Evolutionary conservation across 2,329 filamentous ascomycete genomes (phyloP).

Genomic region (Stagonosporopsis chrysanthemi): DNA sequence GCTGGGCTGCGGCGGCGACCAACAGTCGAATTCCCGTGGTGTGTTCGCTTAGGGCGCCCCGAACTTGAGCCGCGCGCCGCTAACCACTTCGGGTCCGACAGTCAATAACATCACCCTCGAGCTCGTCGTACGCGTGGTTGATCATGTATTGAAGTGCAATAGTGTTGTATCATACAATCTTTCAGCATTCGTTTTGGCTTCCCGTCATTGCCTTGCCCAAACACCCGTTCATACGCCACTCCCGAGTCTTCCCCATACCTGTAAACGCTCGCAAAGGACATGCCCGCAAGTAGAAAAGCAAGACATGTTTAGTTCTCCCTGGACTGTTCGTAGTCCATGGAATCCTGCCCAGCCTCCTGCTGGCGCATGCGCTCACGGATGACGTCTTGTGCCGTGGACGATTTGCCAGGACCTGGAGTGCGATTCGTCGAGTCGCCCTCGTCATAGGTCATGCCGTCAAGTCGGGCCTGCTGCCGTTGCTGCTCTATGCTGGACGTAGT

Average conservation of each 20-base stretch:
- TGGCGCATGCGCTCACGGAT: slow-evolving; percentile 60
- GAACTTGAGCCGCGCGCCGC: not conserved
- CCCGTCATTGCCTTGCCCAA: not conserved
- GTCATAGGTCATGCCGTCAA: slow-evolving; percentile 54
- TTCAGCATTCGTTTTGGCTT: not conserved
- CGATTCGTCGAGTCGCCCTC: slow-evolving; percentile 51
- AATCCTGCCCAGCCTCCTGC: slow-evolving; percentile 33
- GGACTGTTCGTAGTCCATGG: slow-evolving; percentile 29
- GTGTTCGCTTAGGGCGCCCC: not conserved
- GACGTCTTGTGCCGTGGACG: slow-evolving; percentile 70
- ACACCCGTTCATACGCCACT: not conserved
- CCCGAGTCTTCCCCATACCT: not conserved
- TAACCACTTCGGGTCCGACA: not conserved
- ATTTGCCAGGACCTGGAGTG: slow-evolving; percentile 44
- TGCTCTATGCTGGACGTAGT: slow-evolving; percentile 35
- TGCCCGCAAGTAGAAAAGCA: not conserved
- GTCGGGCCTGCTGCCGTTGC: slow-evolving; percentile 49
- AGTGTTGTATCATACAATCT: slow-evolving; percentile 9
- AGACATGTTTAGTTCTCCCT: slow-evolving; percentile 8
- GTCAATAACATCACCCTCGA: not conserved
- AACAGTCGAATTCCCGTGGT: slow-evolving; percentile 1
- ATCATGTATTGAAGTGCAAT: not conserved
- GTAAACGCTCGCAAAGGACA: not conserved
- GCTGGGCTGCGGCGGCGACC: not conserved
- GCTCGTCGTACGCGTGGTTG: not conserved